phyloP scores from a whole-genome alignment of 192 early-diverging fungal species.

The Spizellomyces punctatus region DNA sequence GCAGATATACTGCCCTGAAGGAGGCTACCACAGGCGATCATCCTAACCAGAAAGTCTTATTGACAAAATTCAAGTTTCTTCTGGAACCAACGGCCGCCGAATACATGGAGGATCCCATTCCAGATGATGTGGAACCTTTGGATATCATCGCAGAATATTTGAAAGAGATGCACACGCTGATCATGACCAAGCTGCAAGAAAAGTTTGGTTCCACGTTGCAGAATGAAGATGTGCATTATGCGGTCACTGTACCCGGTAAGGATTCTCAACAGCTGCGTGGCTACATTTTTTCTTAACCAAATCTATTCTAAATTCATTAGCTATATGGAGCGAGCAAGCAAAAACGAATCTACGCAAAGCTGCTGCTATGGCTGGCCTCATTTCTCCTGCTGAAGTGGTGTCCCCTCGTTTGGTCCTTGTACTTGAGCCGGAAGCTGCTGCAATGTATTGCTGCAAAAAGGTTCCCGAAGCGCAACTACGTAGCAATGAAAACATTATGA shows the following conservation, averaged over 20 bases:
- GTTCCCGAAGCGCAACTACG: no score
- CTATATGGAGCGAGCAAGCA: no score
- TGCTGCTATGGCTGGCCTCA: no score
- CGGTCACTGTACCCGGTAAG: constrained; percentile 22
- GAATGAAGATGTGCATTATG: constrained; percentile 10
- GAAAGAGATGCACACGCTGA: not conserved
- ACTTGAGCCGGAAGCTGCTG: no score
- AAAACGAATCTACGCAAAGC: no score
- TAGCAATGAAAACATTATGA: constrained; percentile 21
- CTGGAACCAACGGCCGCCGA: constrained; percentile 2
- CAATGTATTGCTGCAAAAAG: no score
- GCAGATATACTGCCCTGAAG: constrained; percentile 18
- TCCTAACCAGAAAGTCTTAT: not conserved
- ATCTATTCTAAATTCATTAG: no score
- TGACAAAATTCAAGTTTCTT: not conserved
- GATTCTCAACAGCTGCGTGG: not conserved
- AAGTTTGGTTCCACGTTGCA: constrained; percentile 17
- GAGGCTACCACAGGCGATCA: not conserved
- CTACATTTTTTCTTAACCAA: no score
- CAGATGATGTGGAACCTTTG: constrained; percentile 1
- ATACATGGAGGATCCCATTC: not conserved
- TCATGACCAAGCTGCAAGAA: constrained; percentile 8
- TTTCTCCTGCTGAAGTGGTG: no score
- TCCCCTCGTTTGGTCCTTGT: no score
- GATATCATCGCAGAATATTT: constrained; percentile 15